These are phyloP conservation scores for Brassica hybrid DNA, from an alignment of 441 rosid genomes.

Conservation along the genomic window DNA sequence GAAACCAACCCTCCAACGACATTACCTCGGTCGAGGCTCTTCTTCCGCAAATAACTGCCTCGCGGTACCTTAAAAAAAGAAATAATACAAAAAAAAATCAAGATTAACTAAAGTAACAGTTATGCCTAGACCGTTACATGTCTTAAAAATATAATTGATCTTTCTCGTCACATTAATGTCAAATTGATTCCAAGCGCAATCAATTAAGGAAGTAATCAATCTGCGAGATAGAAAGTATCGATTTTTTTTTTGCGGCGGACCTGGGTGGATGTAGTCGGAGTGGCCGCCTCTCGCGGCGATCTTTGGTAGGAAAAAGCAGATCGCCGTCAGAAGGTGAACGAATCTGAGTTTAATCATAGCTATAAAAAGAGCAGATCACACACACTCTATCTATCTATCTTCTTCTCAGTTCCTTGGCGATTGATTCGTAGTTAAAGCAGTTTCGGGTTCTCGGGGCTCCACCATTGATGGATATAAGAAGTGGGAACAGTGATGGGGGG, in stretches of 20 bases:
- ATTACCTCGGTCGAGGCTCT: slow-evolving; percentile 49
- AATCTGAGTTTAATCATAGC: slow-evolving; percentile 33
- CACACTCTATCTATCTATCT: neutral
- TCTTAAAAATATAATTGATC: neutral
- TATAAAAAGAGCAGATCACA: neutral
- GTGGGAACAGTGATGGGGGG: neutral
- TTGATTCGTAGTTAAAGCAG: slow-evolving; percentile 15
- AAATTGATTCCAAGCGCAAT: neutral
- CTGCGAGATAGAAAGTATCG: neutral
- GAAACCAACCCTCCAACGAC: neutral
- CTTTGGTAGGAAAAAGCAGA: slow-evolving; percentile 33
- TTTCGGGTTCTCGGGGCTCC: slow-evolving; percentile 12
- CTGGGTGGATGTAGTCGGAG: slow-evolving; percentile 42
- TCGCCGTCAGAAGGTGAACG: slow-evolving; percentile 29
- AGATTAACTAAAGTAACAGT: neutral
- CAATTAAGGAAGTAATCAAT: slow-evolving; percentile 14
- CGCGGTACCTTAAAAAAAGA: slow-evolving; percentile 34
- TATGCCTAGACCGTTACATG: slow-evolving; percentile 6
- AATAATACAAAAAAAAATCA: neutral
- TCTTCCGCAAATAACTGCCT: slow-evolving; percentile 49
- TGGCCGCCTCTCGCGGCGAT: slow-evolving; percentile 63
- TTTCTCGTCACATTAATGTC: neutral
- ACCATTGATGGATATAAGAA: slow-evolving; percentile 15
- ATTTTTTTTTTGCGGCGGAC: slow-evolving; percentile 24
- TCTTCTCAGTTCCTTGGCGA: neutral